Base-by-base conservation (phyloP, 2,329 filamentous ascomycete genomes). In the Mycosphaerella sp. region DNA sequence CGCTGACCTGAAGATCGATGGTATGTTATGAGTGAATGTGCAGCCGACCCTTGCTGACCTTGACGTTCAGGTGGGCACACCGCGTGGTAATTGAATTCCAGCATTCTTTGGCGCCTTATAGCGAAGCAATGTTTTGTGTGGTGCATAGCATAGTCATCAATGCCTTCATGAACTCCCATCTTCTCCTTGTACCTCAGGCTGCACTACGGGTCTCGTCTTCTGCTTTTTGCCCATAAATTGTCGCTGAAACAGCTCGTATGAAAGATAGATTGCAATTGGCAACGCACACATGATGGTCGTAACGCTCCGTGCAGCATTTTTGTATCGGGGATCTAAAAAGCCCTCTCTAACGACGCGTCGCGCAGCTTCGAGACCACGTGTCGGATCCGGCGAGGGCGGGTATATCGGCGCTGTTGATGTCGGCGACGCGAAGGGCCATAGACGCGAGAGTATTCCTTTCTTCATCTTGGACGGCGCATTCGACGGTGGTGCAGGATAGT, bases 1-100 rank as follows among this genome's bases (percentile, higher is more conserved):
- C 5, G 70, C 71, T 39, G 75, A 80, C 66, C 57, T 79, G 54
- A 70, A 73, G 59, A 78, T 79, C 34, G 77, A 79, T 64, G 77
- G 77, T 51, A 46, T 6, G 44, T 46, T 28, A n/a, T 35, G 34
- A 17, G 21, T n/a, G 1, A 34, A 6, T 34, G 30, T 34, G 30
- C 4, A 2, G 10, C 30, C 13, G 30, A 34, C 6, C 10, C 4
- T n/a, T 30, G 14, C 44, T 46, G 21, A 46, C 21, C 9, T 9
- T n/a, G 9, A 21, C 10, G 1, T 39, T 6, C 32, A 43, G 40
- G 48, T 8, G 25, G 41, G 12, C 37, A 36, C 28, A 41, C 37
- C 18, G 43, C 36, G 27, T 35, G 35, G 42, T 41, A 40, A 34
- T 34, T 6, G 6, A 4, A 34, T 34, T 10, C 30, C 30, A 34